A percentile compares a stretch with the other conserved stretches of the same genome.
phyloP scores from a whole-genome alignment of 2,329 filamentous ascomycete species.

The Acephala macrosclerotiorum region DNA sequence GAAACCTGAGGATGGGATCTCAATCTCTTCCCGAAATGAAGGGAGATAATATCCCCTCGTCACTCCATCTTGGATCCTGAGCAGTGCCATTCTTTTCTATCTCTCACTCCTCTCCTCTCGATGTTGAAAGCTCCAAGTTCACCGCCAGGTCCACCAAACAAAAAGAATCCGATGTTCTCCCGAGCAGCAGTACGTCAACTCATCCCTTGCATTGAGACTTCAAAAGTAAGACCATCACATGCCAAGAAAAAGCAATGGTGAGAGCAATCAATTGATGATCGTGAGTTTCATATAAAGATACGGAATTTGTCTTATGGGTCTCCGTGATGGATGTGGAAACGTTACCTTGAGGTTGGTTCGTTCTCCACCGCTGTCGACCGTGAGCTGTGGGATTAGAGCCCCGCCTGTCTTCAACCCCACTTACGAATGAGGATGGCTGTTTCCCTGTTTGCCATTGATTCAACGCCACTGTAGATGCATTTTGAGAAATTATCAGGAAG shows the following conservation, averaged over 20 bases:
- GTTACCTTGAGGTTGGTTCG: slow-evolving; percentile 5
- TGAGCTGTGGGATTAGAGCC: background rate
- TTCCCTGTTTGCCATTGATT: background rate
- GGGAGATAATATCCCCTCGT: slow-evolving; percentile 4
- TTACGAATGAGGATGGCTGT: background rate
- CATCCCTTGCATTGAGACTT: slow-evolving; percentile 1
- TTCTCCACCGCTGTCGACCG: slow-evolving; percentile 2
- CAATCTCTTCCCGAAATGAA: background rate
- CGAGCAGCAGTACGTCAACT: background rate
- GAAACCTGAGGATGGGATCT: slow-evolving; percentile 8
- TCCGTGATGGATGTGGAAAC: slow-evolving; percentile 1
- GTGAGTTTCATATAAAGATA: background rate
- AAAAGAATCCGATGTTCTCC: background rate
- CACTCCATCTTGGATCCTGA: slow-evolving; percentile 15
- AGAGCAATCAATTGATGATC: background rate
- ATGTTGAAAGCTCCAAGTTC: background rate
- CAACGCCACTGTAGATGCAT: background rate
- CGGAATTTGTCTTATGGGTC: background rate
- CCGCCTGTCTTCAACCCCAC: slow-evolving; percentile 1
- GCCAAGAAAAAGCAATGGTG: background rate
- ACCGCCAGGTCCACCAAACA: background rate
- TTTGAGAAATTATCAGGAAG: too few species aligned
- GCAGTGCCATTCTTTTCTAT: slow-evolving; percentile 12
- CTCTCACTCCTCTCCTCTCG: background rate
- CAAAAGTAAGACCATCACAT: background rate